Conservation (phyloP, 1,284 basidiomycete genomes). For the Ustilago lituana region DNA sequence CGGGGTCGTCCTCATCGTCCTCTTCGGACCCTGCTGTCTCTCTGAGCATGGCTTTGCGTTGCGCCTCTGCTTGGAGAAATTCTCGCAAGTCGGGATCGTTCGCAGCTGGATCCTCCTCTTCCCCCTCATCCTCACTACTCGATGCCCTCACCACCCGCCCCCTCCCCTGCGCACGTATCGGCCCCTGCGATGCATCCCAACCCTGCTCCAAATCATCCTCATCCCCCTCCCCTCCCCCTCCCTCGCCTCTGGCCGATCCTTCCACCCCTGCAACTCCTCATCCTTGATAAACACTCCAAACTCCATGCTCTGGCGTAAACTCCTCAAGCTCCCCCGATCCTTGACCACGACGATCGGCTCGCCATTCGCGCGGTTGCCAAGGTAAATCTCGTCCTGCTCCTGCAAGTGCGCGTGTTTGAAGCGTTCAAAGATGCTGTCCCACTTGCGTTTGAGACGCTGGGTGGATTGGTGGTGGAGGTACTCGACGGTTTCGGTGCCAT, state of each 20-base stretch:
- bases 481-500: conserved; percentile 58
- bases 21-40: conserved; percentile 6
- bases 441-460: conserved; percentile 58
- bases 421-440: conserved; percentile 62
- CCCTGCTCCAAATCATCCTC: conserved; percentile 38
- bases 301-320: conserved; percentile 41
- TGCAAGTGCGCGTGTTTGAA: conserved; percentile 63
- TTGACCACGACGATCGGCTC: conserved; percentile 54
- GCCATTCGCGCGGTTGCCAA: conserved; percentile 51
- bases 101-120: conserved; percentile 25
- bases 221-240: conserved; percentile 17
- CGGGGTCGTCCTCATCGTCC: conserved; percentile 25
- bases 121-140: conserved; percentile 20
- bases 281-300: conserved; percentile 63
- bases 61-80: conserved; percentile 47
- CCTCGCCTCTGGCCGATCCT: conserved; percentile 27
- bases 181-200: conserved; percentile 14
- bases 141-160: conserved; percentile 1
- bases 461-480: conserved; percentile 58
- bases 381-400: conserved; percentile 64
- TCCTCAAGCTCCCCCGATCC: conserved; percentile 57
- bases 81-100: conserved; percentile 54
- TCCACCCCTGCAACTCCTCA: conserved; percentile 54
- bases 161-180: neutral
- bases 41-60: conserved; percentile 32